Base-by-base conservation (phyloP, 2,329 filamentous ascomycete species). In the Arthrobotrys entomopaga region DNA sequence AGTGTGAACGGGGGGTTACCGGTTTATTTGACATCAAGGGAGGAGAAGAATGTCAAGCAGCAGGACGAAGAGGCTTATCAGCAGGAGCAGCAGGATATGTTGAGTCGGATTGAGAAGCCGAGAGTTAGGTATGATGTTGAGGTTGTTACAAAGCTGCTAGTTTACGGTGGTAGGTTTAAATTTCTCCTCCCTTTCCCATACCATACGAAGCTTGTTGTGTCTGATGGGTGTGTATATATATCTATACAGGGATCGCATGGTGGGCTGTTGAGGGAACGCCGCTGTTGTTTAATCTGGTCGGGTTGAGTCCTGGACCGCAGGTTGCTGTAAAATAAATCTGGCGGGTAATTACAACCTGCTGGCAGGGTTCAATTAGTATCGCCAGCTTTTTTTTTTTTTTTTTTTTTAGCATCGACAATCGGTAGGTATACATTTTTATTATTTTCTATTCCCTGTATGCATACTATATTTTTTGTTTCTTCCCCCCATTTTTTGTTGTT, bases 111-210 rank as follows among this genome's bases (percentile, higher is more conserved):
- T 65, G 89, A 93, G 76, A 92, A 90, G 82, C 93, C 95, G 56
- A 88, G 95, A 77, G 93, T 97, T 72, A 86, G 93, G 78, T 99
- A 98, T 80, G 95, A 99, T 82, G 94, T 98, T n/a, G 95, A 99
- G 82, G 94, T 99, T 43, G 91, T 99, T 42, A 98, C 95, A 3
- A 98, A 97, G 83, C 82, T 99, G 74, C 91, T 99, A 78, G 92
- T 99, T 22, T 99, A 99, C 83, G 87, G 90, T 71, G 95, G 94
- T 92, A 83, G 82, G 88, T 24, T 1, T 3, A 20, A 8, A 34
- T 46, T 56, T 26, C 16, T 6, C n/a, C 26, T 54, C 13, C 42
- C 42, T 1, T 46, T 46, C 11, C 2, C 1, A 46, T 15, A 7
- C 6, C 6, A 46, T n/a, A 46, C 15, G 42, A 34, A 8, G 29